Evolutionary conservation across 352 stramenopile genomes (phyloP).

Genomic region (Pythium apleroticum): DNA sequence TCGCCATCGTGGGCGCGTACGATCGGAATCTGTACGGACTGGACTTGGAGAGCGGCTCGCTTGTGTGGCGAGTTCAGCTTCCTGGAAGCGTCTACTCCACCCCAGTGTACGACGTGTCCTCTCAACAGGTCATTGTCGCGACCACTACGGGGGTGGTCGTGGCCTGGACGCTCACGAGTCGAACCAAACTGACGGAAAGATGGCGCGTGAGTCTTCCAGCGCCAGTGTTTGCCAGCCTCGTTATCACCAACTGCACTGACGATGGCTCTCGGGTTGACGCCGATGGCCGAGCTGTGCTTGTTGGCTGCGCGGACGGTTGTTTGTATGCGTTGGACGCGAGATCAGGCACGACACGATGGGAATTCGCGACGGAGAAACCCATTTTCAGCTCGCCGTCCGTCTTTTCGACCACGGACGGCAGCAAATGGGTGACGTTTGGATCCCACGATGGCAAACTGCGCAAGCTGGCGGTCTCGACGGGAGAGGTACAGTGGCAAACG

Average conservation of each 20-base stretch:
- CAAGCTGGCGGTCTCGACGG: conserved; percentile 34
- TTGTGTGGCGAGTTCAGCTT: conserved; percentile 32
- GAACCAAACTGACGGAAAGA: background rate
- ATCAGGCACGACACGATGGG: conserved; percentile 36
- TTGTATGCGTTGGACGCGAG: conserved; percentile 40
- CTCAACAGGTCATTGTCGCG: conserved; percentile 35
- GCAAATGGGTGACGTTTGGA: conserved; percentile 33
- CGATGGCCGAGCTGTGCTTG: conserved; percentile 21
- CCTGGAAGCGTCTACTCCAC: conserved; percentile 55
- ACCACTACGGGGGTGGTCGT: conserved; percentile 41
- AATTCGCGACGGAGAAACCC: conserved; percentile 40
- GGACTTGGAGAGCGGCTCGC: conserved; percentile 23
- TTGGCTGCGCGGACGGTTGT: conserved; percentile 49
- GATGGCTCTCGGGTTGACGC: conserved; percentile 5
- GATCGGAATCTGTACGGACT: conserved; percentile 48
- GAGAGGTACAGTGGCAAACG: conserved; percentile 37
- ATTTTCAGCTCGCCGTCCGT: conserved; percentile 63
- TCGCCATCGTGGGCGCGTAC: conserved; percentile 58
- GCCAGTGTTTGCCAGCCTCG: conserved; percentile 55
- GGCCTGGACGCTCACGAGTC: background rate
- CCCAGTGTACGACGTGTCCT: conserved; percentile 28
- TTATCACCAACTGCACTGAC: conserved; percentile 14
- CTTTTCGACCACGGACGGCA: conserved; percentile 1
- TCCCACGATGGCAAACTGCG: conserved; percentile 55
- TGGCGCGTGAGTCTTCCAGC: conserved; percentile 32